Evolutionary conservation across 139 green algal species (phyloP).

Genomic region (Coelastrella sp.): DNA sequence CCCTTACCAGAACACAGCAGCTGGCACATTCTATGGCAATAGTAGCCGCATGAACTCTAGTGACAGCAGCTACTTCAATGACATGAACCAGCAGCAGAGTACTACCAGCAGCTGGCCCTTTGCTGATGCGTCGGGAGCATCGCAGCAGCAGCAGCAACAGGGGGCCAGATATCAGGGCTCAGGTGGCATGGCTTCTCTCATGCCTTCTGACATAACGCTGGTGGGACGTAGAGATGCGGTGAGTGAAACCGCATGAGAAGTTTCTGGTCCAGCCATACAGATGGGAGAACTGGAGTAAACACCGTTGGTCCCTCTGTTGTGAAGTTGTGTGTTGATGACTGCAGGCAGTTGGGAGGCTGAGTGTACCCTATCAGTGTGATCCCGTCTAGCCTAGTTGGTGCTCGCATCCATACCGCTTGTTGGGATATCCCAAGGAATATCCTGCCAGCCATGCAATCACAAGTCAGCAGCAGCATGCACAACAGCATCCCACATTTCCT

Average conservation of each 20-base stretch:
- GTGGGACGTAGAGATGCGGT: slow-evolving; percentile 47
- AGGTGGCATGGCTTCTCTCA: neutral
- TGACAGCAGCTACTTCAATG: neutral
- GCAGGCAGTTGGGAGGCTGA: too few relatives aligned
- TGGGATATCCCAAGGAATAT: neutral
- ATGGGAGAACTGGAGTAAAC: neutral
- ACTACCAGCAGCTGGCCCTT: neutral
- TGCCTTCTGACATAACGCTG: slow-evolving; percentile 54
- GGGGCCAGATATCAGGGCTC: neutral
- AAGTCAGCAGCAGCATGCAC: neutral
- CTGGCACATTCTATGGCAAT: neutral
- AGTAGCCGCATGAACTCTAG: neutral
- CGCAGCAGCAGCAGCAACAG: slow-evolving; percentile 21
- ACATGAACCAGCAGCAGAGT: neutral
- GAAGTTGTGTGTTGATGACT: too few relatives aligned
- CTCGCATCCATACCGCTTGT: neutral
- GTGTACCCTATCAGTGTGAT: too few relatives aligned
- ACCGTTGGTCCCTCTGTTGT: too few relatives aligned
- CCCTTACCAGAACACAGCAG: neutral
- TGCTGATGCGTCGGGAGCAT: neutral
- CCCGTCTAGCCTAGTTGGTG: neutral
- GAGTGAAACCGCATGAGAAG: neutral
- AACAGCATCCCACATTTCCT: neutral
- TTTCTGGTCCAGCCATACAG: neutral
- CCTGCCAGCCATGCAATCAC: too few relatives aligned